Evolutionary conservation across 805 yeast genomes (phyloP), one percentile per base, ranked within the genome.

Genomic region (Yamadazyma tumulicola): DNA sequence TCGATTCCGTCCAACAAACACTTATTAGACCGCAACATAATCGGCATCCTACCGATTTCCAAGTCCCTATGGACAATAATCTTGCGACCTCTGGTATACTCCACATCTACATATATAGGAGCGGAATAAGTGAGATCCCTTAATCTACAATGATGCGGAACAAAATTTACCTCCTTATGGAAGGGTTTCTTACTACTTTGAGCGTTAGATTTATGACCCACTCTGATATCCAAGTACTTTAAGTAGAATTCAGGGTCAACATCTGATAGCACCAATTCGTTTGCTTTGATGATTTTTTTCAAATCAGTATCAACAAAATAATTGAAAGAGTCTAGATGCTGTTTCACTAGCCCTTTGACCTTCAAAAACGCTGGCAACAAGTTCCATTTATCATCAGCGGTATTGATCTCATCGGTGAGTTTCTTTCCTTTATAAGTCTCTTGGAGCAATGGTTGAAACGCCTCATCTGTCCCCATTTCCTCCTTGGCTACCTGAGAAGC

Each of bases 1-100:
- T 77, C 69, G 31, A 84, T 79, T 13, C 88, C 94, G 42, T 78
- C 78, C 40, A 93, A 67, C 22, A 86, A 80, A 72, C 98, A 93
- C 57, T 88, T 87, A 55, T 87, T 85, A 17, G 96, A 85, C 49
- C 97, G 74, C 49, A 93, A 72, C 98, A 93, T 93, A 51, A 93
- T 81, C n/a, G 98, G 98, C 96, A 93, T 93, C 53, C 95, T 77
- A 22, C 98, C 99, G 41, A 93, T 91, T 56, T 89, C 97, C 41
- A 93, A 74, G 54, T 87, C 94, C 50, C 84, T 75, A 49, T 87
- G 91, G 69, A 86, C 77, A 47, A 91, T 85, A 57, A 93, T 85
- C 59, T 87, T 88, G 44, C 91, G 72, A 22, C 97, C 98, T 56
- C 97, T 75, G 0, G 97, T 93, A 55, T 93, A 93, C 55, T 93